Percentiles rank a stretch among this genome's conserved stretches.
phyloP scores from a whole-genome alignment of 2,329 filamentous ascomycete species.

The Monosporascus sp. region DNA sequence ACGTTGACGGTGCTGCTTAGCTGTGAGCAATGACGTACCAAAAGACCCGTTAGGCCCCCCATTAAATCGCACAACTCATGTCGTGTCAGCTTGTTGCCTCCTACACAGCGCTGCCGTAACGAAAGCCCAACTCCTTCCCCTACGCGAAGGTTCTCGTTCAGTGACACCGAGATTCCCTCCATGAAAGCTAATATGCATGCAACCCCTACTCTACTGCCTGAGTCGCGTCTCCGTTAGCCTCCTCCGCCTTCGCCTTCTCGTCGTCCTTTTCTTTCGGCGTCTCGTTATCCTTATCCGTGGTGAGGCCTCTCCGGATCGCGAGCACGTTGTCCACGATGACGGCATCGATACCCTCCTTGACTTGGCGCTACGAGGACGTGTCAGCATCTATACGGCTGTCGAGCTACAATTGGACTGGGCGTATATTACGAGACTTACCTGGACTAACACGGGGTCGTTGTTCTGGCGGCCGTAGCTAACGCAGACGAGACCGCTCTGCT shows the following conservation, averaged over 20 bases:
- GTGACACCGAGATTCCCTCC: too few species aligned
- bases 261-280: conserved; percentile 1
- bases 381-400: neutral
- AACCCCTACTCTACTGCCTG: too few species aligned
- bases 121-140: too few species aligned
- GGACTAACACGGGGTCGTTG: conserved; percentile 79
- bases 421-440: conserved; percentile 49
- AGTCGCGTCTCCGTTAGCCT: neutral
- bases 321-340: conserved; percentile 96
- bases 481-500: conserved; percentile 88
- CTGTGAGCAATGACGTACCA: too few species aligned
- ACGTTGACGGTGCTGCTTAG: too few species aligned
- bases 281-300: conserved; percentile 32
- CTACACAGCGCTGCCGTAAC: too few species aligned
- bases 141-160: too few species aligned
- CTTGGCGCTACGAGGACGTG: conserved; percentile 59
- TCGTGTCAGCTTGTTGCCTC: too few species aligned
- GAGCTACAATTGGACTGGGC: neutral
- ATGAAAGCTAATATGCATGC: too few species aligned
- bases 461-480: conserved; percentile 91
- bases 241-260: neutral
- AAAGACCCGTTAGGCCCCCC: too few species aligned
- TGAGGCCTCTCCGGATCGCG: conserved; percentile 85
- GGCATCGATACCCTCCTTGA: conserved; percentile 91
- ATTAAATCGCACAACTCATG: too few species aligned